Conservation (phyloP, 345 rosid species). For the Aurinia saxatilis region DNA sequence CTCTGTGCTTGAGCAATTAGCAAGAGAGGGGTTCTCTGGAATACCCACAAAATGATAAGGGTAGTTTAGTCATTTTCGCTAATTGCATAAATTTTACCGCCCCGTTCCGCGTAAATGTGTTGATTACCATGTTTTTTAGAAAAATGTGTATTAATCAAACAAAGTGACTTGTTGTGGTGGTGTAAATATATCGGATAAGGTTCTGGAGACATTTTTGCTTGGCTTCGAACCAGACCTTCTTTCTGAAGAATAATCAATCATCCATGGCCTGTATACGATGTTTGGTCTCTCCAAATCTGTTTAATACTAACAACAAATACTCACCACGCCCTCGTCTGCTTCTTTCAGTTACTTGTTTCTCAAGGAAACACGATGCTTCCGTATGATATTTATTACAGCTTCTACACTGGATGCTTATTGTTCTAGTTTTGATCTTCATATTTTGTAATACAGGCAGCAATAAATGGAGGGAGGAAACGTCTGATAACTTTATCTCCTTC, state of each 20-base stretch:
- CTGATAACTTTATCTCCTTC: constrained; percentile 59
- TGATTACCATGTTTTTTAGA: too few species aligned
- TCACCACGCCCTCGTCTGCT: constrained; percentile 9
- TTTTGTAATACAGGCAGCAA: neutral
- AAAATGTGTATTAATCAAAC: too few species aligned
- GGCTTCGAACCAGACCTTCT: constrained; percentile 3
- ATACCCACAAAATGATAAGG: too few species aligned
- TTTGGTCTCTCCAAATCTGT: constrained; percentile 23
- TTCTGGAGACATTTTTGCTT: neutral
- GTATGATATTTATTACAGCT: neutral
- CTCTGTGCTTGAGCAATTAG: too few species aligned
- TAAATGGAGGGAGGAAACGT: constrained; percentile 31
- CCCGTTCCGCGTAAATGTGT: too few species aligned
- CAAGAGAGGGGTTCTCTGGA: too few species aligned
- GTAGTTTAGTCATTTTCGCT: too few species aligned
- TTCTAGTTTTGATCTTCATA: neutral
- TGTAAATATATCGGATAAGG: constrained; percentile 13
- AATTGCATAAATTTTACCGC: too few species aligned
- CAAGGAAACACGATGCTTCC: constrained; percentile 25
- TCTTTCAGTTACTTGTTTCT: constrained; percentile 20
- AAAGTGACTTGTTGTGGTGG: constrained; percentile 14
- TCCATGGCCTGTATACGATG: constrained; percentile 24
- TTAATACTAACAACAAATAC: constrained; percentile 5
- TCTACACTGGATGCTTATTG: neutral
- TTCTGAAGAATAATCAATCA: constrained; percentile 2